Conservation (phyloP, 2,329 filamentous ascomycete genomes). For the Neurospora sp. region DNA sequence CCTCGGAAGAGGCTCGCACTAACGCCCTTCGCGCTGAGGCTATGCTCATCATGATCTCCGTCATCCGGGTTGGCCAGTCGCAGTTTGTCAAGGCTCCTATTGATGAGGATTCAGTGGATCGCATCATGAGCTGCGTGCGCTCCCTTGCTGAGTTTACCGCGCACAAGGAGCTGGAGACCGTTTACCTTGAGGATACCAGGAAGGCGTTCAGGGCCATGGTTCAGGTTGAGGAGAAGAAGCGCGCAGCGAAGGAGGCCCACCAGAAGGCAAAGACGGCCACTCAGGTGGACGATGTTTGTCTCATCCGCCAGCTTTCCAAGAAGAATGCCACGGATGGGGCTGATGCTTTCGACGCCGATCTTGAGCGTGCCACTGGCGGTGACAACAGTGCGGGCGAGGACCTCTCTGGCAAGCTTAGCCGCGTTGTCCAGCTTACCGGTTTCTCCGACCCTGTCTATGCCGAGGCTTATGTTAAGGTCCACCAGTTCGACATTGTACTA, state of each 20-base stretch:
- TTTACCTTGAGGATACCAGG: slow-evolving; percentile 88
- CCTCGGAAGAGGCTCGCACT: slow-evolving; percentile 71
- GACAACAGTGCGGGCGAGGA: slow-evolving; percentile 71
- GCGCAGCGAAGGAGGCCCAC: slow-evolving; percentile 83
- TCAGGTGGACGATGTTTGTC: slow-evolving; percentile 90
- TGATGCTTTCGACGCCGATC: slow-evolving; percentile 79
- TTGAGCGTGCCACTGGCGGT: slow-evolving; percentile 89
- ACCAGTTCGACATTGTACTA: slow-evolving; percentile 96
- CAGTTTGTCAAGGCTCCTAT: slow-evolving; percentile 96
- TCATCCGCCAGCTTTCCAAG: slow-evolving; percentile 86
- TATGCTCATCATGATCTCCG: slow-evolving; percentile 99
- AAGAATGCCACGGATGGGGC: slow-evolving; percentile 74
- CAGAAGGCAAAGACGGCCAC: slow-evolving; percentile 91
- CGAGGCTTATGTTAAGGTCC: slow-evolving; percentile 97
- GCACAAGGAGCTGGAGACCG: slow-evolving; percentile 81
- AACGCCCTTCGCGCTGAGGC: slow-evolving; percentile 93
- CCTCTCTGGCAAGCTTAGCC: slow-evolving; percentile 83
- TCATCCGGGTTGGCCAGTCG: slow-evolving; percentile 96
- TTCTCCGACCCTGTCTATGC: slow-evolving; percentile 98
- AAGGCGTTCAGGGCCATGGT: slow-evolving; percentile 98
- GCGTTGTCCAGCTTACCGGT: slow-evolving; percentile 92
- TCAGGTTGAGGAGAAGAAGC: slow-evolving; percentile 93
- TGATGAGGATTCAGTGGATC: slow-evolving; percentile 95
- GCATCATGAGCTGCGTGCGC: slow-evolving; percentile 95
- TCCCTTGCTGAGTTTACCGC: slow-evolving; percentile 83